Evolutionary conservation across 164 flowering plant genomes (phyloP).

Genomic region (Nymphaea thermarum): DNA sequence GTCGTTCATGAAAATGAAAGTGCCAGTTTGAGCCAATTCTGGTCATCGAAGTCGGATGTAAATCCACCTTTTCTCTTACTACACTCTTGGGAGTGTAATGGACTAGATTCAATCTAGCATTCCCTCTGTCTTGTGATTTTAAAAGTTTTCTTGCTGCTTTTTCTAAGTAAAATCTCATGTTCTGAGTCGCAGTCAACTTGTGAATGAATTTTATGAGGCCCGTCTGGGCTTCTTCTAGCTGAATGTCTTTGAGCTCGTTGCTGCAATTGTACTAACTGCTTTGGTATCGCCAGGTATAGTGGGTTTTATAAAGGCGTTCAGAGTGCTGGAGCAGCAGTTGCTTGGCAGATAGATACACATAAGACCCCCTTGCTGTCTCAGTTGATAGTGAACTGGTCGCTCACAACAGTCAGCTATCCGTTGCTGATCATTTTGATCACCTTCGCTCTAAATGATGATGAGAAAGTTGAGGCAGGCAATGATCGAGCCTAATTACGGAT

Average conservation of each 20-base stretch:
- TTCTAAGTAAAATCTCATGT: no score
- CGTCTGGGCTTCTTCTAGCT: no score
- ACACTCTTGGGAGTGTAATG: no score
- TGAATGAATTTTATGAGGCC: no score
- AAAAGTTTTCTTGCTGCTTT: no score
- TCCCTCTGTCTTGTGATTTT: no score
- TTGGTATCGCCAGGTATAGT: slow-evolving; percentile 39
- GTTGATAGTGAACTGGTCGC: slow-evolving; percentile 61
- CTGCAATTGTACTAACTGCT: background rate
- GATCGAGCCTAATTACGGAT: background rate
- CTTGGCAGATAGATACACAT: slow-evolving; percentile 80
- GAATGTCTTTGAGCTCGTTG: background rate
- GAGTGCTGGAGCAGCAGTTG: slow-evolving; percentile 91
- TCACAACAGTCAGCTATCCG: slow-evolving; percentile 70
- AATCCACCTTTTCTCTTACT: no score
- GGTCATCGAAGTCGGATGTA: no score
- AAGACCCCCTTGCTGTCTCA: slow-evolving; percentile 39
- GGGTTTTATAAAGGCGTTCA: slow-evolving; percentile 95
- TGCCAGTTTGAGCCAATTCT: no score
- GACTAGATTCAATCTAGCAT: no score
- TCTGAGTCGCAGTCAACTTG: no score
- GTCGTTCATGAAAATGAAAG: no score
- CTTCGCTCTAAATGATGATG: slow-evolving; percentile 53
- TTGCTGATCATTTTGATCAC: slow-evolving; percentile 40
- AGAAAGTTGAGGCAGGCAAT: slow-evolving; percentile 9